Base-by-base conservation (phyloP, 108 stramenopile species). In the Bacterosira constricta region DNA sequence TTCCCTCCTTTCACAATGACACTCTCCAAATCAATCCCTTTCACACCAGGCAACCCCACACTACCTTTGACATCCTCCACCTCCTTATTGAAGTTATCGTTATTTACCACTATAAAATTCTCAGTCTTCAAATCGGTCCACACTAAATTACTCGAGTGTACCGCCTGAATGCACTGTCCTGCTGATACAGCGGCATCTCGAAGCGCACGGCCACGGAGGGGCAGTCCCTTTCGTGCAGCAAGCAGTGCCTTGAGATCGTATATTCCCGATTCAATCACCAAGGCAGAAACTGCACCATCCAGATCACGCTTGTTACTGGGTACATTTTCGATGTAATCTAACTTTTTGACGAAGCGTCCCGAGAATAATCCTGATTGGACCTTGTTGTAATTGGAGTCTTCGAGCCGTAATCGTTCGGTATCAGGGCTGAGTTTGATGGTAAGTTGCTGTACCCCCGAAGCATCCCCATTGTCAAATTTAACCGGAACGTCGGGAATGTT, bases 111-210 rank as follows among this genome's bases (percentile, higher is more conserved):
- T 45, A 89, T 79, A 42, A 89, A 85, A 56, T 89, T 89, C 56
- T 84, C 83, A 31, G 83, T 59, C 61, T 89, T 89, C 45, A 85
- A 41, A 56, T 89, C 85, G 3, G 88, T 89, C 88, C 88, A 89
- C 2, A 89, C 88, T 44, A 86, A 66, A 42, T 75, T 72, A 42
- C 67, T 72, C 21, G 77, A 64, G 55, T 86, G 83, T 23, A 89
- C 74, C 8, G 84, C 83, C 73, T 83, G 63, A 12, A 86, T 62
- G 59, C 83, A 83, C 61, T 79, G 81, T 18, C 77, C 84, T 4
- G 83, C 85, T 10, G 78, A 55, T 18, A 54, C 50, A 12, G 81
- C 83, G 27, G 80, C 73, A 69, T 89, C 83, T 18, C 84, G 83
- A 26, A 89, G 54, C 11, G 63, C 83, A 23, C 70, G 53, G 15